Evolutionary conservation across 2,329 filamentous ascomycete genomes (phyloP).

Genomic region (Sclerotinia trifoliorum): DNA sequence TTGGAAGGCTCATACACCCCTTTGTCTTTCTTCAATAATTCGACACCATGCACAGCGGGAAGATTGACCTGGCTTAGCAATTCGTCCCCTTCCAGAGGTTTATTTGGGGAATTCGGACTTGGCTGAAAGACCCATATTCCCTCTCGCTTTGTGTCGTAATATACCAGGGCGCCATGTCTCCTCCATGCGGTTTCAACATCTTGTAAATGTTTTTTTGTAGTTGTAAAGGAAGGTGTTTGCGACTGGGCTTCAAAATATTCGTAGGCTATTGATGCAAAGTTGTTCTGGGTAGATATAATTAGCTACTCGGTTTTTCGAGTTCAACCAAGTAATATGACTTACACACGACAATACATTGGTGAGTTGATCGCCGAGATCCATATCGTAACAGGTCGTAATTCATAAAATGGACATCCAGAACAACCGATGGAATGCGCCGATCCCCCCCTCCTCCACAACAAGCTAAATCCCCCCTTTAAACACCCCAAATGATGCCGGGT

Average conservation of each 20-base stretch:
- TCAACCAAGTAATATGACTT: constrained; percentile 18
- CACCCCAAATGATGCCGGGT: constrained; percentile 10
- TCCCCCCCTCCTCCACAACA: constrained; percentile 17
- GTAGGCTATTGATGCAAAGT: constrained; percentile 39
- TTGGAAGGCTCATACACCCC: constrained; percentile 38
- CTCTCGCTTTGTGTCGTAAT: constrained; percentile 34
- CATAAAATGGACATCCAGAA: constrained; percentile 24
- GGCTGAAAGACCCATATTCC: constrained; percentile 38
- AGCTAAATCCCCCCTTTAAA: constrained; percentile 15
- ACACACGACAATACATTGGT: constrained; percentile 42
- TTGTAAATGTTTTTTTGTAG: constrained; percentile 35
- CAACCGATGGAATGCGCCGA: constrained; percentile 14
- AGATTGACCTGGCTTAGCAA: constrained; percentile 20
- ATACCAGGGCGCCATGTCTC: constrained; percentile 35
- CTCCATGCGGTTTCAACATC: constrained; percentile 36
- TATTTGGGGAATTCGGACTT: constrained; percentile 21
- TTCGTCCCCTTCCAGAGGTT: constrained; percentile 18
- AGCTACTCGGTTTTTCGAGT: constrained; percentile 4
- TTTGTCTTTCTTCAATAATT: constrained; percentile 31
- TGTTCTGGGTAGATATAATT: constrained; percentile 33
- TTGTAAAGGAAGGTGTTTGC: constrained; percentile 23
- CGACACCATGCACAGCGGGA: constrained; percentile 30
- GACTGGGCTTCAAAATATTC: constrained; percentile 37
- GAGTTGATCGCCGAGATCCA: constrained; percentile 41
- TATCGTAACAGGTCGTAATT: constrained; percentile 32